Evolutionary conservation across 73 alveolate species (phyloP).

Genomic region (Durusdinium trenchii): DNA sequence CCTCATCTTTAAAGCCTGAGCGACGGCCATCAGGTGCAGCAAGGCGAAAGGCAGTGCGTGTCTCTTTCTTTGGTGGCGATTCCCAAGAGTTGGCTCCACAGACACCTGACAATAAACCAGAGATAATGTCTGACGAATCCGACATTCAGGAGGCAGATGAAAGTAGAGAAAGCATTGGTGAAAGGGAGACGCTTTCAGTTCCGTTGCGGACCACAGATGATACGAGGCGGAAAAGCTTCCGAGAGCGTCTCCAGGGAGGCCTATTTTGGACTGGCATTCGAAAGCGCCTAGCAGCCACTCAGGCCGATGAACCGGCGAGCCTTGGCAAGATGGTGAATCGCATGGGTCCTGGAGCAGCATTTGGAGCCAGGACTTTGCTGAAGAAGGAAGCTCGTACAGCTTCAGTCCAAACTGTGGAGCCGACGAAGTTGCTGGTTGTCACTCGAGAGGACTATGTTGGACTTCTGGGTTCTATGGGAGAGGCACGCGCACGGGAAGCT

Average conservation of each 20-base stretch:
- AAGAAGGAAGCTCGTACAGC: conserved; percentile 77
- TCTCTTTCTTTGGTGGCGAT: too few relatives aligned
- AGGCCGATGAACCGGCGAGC: background rate
- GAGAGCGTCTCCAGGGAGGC: conserved; percentile 22
- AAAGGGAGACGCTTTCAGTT: too few relatives aligned
- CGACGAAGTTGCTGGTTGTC: conserved; percentile 67
- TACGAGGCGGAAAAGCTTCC: background rate
- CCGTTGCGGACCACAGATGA: too few relatives aligned
- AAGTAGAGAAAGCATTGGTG: too few relatives aligned
- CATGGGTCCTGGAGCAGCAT: conserved; percentile 74
- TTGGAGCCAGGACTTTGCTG: conserved; percentile 75
- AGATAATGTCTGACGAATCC: too few relatives aligned
- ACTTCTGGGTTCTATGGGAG: conserved; percentile 48
- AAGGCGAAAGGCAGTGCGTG: too few relatives aligned
- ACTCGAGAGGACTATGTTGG: conserved; percentile 79
- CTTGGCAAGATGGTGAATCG: conserved; percentile 77
- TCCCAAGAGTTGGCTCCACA: too few relatives aligned
- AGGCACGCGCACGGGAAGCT: conserved; percentile 58
- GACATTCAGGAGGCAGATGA: too few relatives aligned
- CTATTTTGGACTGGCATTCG: conserved; percentile 10
- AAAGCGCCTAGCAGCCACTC: background rate
- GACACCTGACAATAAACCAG: too few relatives aligned
- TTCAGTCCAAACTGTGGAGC: conserved; percentile 66
- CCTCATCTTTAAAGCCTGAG: too few relatives aligned
- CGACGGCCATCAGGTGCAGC: too few relatives aligned